A percentile compares a stretch with the other conserved stretches of the same genome.
Evolutionary conservation across 768 basidiomycete genomes (phyloP).

Genomic region (Pleurotus ostreatus): DNA sequence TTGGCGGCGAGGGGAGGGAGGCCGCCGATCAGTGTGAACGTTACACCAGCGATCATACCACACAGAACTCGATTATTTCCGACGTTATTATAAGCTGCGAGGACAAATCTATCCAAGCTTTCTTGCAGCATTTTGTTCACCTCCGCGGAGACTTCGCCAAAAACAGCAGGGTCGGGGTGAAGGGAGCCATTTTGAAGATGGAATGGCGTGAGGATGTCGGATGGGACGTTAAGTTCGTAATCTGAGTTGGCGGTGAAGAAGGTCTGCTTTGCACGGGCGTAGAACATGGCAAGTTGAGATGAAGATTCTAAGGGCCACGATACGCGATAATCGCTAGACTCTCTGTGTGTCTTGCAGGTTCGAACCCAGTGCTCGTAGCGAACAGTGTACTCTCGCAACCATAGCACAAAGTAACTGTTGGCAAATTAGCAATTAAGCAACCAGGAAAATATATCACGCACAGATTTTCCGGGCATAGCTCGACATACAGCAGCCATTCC

Average conservation of each 20-base stretch:
- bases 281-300: conserved; percentile 66
- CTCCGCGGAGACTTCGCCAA: conserved; percentile 55
- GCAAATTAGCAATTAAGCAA: conserved; percentile 7
- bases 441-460: conserved; percentile 25
- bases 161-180: conserved; percentile 65
- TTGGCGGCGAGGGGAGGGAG: conserved; percentile 45
- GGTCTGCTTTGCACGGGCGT: conserved; percentile 74
- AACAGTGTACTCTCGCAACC: conserved; percentile 70
- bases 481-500: conserved; percentile 81
- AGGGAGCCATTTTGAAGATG: conserved; percentile 37
- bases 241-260: conserved; percentile 71
- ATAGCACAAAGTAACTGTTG: conserved; percentile 71
- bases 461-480: conserved; percentile 73
- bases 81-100: conserved; percentile 67
- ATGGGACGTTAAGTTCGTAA: conserved; percentile 71
- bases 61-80: conserved; percentile 68
- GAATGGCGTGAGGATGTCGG: conserved; percentile 60
- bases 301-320: conserved; percentile 42
- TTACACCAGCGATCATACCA: conserved; percentile 60
- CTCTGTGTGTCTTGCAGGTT: conserved; percentile 27
- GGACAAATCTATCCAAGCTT: conserved; percentile 62
- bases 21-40: conserved; percentile 43
- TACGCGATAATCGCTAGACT: conserved; percentile 26
- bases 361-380: conserved; percentile 42
- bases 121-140: conserved; percentile 56